A percentile compares a stretch with the other conserved stretches of the same genome.
These are phyloP conservation scores for Microbotryum saponariae DNA, from an alignment of 1,284 basidiomycete species.

Conservation along the genomic window DNA sequence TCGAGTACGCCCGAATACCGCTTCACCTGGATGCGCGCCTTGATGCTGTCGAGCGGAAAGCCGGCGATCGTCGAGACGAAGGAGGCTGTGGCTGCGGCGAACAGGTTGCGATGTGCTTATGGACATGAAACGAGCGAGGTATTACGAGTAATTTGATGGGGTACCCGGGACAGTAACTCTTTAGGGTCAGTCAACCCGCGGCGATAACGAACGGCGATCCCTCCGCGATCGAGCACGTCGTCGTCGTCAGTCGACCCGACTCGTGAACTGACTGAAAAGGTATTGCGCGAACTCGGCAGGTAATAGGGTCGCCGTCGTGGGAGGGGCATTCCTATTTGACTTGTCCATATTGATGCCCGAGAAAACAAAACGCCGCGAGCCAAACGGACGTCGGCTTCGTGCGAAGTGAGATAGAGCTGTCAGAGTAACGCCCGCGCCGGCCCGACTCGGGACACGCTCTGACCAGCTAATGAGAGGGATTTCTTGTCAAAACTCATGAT, in stretches of 20 bases:
- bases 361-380: too few species aligned
- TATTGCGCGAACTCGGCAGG: constrained; percentile 1
- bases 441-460: too few species aligned
- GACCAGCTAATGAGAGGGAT: too few species aligned
- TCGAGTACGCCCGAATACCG: constrained; percentile 32
- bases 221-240: not conserved
- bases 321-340: too few species aligned
- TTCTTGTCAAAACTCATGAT: too few species aligned
- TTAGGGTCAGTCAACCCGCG: too few species aligned
- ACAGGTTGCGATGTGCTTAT: constrained; percentile 5
- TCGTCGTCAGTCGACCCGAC: not conserved
- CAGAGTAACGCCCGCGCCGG: too few species aligned
- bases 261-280: not conserved
- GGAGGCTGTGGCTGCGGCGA: constrained; percentile 5
- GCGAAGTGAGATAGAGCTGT: too few species aligned
- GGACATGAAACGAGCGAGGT: not conserved
- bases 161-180: not conserved
- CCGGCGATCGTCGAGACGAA: constrained; percentile 10
- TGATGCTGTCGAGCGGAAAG: constrained; percentile 15
- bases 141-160: not conserved
- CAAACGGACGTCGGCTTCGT: too few species aligned
- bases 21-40: constrained; percentile 3
- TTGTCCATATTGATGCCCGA: too few species aligned
- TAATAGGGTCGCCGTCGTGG: not conserved
- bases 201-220: not conserved